These are phyloP conservation scores for Trichoderma virens DNA, from an alignment of 495 filamentous ascomycete species.

Conservation along the genomic window DNA sequence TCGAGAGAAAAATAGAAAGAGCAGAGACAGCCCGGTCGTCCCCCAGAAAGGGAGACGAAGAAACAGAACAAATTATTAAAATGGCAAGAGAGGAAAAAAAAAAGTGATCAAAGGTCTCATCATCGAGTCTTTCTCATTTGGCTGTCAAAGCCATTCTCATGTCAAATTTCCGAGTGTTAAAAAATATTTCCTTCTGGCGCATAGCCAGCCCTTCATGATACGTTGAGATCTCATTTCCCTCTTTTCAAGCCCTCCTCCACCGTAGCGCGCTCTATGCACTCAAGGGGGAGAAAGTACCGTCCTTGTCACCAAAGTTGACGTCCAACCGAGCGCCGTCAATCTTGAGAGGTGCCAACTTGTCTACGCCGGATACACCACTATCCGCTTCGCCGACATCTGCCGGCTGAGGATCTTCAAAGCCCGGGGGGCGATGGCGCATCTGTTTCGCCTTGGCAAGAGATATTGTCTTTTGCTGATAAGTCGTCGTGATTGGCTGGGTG, in stretches of 20 bases:
- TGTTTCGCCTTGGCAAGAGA: slow-evolving; percentile 74
- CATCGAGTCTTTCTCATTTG: background rate
- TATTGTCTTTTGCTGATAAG: slow-evolving; percentile 93
- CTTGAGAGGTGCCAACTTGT: slow-evolving; percentile 13
- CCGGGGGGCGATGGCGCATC: slow-evolving; percentile 81
- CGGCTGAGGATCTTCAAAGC: slow-evolving; percentile 65
- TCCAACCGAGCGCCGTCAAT: background rate
- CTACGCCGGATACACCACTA: slow-evolving; percentile 12
- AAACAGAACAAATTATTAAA: too few relatives aligned
- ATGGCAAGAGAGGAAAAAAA: background rate
- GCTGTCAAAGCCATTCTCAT: background rate
- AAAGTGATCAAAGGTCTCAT: background rate
- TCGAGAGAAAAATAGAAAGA: background rate
- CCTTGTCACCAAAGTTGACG: background rate
- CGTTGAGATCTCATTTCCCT: slow-evolving; percentile 7
- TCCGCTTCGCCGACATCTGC: slow-evolving; percentile 21
- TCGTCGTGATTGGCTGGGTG: slow-evolving; percentile 64
- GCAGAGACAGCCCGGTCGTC: too few relatives aligned
- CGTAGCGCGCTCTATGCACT: background rate
- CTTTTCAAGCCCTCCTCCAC: slow-evolving; percentile 13
- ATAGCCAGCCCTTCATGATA: background rate
- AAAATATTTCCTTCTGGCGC: background rate
- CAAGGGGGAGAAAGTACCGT: background rate
- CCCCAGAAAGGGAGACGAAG: too few relatives aligned
- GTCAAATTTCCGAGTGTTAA: too few relatives aligned